phyloP scores from a whole-genome alignment of 176 grass and related monocot genomes.

The Thinopyrum elongatum region DNA sequence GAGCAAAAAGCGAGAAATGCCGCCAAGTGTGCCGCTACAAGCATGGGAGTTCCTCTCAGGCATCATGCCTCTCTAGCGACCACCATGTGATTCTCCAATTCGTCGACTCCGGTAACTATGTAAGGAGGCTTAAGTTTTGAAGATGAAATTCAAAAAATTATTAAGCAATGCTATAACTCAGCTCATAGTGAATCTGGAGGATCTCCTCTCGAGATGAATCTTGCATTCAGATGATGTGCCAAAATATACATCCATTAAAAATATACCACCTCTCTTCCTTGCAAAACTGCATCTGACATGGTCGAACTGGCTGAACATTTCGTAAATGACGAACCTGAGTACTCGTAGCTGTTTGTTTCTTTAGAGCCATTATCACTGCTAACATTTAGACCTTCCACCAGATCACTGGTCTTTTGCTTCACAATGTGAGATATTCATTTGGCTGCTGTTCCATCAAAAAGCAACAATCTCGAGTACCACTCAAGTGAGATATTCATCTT shows the following conservation, averaged over 20 bases:
- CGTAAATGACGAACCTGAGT: not conserved
- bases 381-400: slow-evolving; percentile 45
- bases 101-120: no score
- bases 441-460: slow-evolving; percentile 85
- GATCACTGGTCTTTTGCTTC: slow-evolving; percentile 37
- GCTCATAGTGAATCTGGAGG: slow-evolving; percentile 74
- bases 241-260: slow-evolving; percentile 91
- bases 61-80: no score
- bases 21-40: no score
- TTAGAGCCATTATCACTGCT: slow-evolving; percentile 21
- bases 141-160: not conserved
- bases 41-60: no score
- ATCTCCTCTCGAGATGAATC: slow-evolving; percentile 38
- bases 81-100: no score
- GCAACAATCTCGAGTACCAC: slow-evolving; percentile 69
- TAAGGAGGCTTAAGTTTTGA: no score
- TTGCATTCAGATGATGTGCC: slow-evolving; percentile 58
- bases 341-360: not conserved
- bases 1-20: no score
- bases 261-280: slow-evolving; percentile 67
- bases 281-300: not conserved
- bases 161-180: not conserved
- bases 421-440: slow-evolving; percentile 35
- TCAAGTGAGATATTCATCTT: slow-evolving; percentile 10
- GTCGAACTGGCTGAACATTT: slow-evolving; percentile 33